Conservation (phyloP, 1,139 yeast genomes). For the Blastobotrys petasosporus region DNA sequence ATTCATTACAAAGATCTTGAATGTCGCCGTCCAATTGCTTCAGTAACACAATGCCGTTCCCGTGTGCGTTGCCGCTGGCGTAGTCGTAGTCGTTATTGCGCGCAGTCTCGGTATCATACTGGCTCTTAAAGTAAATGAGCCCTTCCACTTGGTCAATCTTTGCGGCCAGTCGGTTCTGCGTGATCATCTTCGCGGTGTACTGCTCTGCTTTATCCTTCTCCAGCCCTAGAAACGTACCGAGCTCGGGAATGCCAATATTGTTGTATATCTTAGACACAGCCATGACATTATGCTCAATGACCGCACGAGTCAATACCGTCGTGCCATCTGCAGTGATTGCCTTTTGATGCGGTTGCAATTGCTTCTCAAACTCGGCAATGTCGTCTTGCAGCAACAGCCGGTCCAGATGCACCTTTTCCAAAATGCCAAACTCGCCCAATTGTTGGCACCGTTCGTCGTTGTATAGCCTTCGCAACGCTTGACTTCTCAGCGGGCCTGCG, state of each 20-base stretch:
- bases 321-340: slow-evolving; percentile 29
- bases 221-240: slow-evolving; percentile 29
- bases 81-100: slow-evolving; percentile 12
- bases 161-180: slow-evolving; percentile 32
- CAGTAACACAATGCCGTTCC: slow-evolving; percentile 14
- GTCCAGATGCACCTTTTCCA: slow-evolving; percentile 30
- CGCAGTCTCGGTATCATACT: slow-evolving; percentile 9
- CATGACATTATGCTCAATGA: slow-evolving; percentile 34
- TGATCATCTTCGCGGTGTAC: slow-evolving; percentile 33
- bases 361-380: slow-evolving; percentile 24
- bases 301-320: slow-evolving; percentile 31
- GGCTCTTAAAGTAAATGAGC: slow-evolving; percentile 26
- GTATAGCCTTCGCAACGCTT: slow-evolving; percentile 28
- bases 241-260: slow-evolving; percentile 28
- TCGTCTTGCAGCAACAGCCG: slow-evolving; percentile 29
- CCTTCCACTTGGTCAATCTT: slow-evolving; percentile 34
- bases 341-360: slow-evolving; percentile 28
- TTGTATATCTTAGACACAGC: slow-evolving; percentile 33
- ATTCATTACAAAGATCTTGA: slow-evolving; percentile 23
- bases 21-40: slow-evolving; percentile 32
- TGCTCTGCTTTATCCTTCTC: slow-evolving; percentile 29
- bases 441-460: slow-evolving; percentile 30
- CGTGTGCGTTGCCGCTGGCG: slow-evolving; percentile 12
- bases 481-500: slow-evolving; percentile 34
- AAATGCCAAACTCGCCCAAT: slow-evolving; percentile 22